These are phyloP conservation scores for Ogataea nakhonphanomensis DNA, from an alignment of 805 yeast genomes.

Conservation along the genomic window DNA sequence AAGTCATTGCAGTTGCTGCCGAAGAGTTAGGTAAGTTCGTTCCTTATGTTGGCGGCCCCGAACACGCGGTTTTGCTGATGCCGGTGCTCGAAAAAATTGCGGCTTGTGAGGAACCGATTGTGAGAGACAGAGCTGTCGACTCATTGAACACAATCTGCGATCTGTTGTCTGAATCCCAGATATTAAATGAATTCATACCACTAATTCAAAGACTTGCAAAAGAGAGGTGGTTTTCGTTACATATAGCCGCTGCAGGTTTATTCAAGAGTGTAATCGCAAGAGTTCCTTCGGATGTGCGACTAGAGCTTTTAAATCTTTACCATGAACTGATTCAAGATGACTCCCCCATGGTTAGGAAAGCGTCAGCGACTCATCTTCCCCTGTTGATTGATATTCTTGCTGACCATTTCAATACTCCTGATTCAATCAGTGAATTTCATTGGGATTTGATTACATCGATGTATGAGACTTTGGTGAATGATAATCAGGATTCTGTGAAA, in stretches of 20 bases:
- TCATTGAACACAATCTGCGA: constrained; percentile 71
- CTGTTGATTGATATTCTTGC: constrained; percentile 57
- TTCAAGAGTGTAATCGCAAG: constrained; percentile 65
- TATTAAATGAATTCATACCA: constrained; percentile 65
- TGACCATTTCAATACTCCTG: constrained; percentile 31
- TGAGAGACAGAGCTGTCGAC: constrained; percentile 89
- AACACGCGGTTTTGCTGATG: constrained; percentile 54
- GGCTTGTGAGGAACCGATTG: constrained; percentile 93
- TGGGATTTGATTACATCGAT: constrained; percentile 78
- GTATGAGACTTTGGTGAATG: constrained; percentile 75
- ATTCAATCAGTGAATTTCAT: constrained; percentile 53
- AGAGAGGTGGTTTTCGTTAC: constrained; percentile 92
- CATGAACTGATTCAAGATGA: constrained; percentile 79
- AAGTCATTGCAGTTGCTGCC: constrained; percentile 90
- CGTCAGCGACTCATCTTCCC: constrained; percentile 87
- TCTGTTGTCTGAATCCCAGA: constrained; percentile 59
- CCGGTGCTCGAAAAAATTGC: constrained; percentile 80
- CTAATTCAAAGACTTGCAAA: constrained; percentile 73
- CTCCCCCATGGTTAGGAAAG: constrained; percentile 96
- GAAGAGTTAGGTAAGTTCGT: constrained; percentile 85
- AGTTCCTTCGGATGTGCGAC: constrained; percentile 53
- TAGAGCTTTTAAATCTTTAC: constrained; percentile 62
- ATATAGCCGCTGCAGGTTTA: constrained; percentile 88
- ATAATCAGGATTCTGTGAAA: constrained; percentile 93
- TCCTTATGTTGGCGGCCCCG: constrained; percentile 83